Percentiles rank a stretch among this genome's conserved stretches.
These are phyloP conservation scores for Rhizoclosmatium sp. DNA, from an alignment of 192 early-diverging fungal species.

Conservation along the genomic window DNA sequence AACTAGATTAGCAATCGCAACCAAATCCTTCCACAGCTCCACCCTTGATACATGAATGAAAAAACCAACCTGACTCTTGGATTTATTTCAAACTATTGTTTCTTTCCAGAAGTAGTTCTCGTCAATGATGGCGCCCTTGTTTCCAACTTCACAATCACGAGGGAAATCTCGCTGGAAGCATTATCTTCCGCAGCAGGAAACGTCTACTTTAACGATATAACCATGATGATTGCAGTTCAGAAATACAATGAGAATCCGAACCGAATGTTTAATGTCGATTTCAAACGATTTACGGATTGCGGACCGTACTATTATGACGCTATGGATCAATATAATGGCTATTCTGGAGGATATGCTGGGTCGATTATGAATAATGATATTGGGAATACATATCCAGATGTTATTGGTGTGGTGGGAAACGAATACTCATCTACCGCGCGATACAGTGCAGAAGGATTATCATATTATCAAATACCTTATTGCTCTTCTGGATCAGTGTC, in stretches of 20 bases:
- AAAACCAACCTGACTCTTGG: conserved; percentile 3
- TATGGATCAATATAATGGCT: not conserved
- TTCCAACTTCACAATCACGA: not conserved
- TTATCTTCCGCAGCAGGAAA: not conserved
- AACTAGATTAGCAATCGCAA: no score
- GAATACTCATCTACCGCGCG: not conserved
- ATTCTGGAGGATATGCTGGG: not conserved
- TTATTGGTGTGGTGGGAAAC: conserved; percentile 4
- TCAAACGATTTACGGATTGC: conserved; percentile 7
- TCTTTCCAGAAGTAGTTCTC: not conserved
- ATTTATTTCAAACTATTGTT: not conserved
- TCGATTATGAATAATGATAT: not conserved
- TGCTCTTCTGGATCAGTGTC: not conserved
- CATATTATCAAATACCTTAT: not conserved
- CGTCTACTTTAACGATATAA: not conserved
- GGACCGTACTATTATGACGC: not conserved
- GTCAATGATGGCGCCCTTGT: not conserved
- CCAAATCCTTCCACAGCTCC: no score
- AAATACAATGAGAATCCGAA: not conserved
- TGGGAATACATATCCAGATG: not conserved
- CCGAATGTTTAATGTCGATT: not conserved
- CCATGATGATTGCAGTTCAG: not conserved
- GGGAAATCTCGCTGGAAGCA: not conserved
- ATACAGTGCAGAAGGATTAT: not conserved
- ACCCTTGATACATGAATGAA: not conserved